A percentile compares a stretch with the other conserved stretches of the same genome.
Evolutionary conservation across 257 asterid genomes (phyloP).

Genomic region (Osmanthus fragrans): DNA sequence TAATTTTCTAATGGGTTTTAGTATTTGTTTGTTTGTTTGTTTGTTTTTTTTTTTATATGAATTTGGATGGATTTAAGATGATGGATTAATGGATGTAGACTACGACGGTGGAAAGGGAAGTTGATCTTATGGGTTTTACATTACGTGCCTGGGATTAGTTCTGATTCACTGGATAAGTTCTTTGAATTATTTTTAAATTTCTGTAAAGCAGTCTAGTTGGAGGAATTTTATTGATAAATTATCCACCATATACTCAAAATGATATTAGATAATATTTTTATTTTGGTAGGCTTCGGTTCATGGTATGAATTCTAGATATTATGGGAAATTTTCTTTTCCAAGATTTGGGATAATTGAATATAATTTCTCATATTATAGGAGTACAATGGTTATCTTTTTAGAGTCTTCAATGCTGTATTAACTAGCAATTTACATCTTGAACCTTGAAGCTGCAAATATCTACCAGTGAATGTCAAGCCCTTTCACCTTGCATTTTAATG

Average conservation of each 20-base stretch:
- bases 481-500: not conserved
- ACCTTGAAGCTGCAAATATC: not conserved
- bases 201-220: slow-evolving; percentile 2
- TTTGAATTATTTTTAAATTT: slow-evolving; percentile 11
- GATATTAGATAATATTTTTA: not conserved
- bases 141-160: slow-evolving; percentile 11
- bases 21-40: not conserved
- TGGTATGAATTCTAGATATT: not conserved
- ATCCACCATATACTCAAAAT: not conserved
- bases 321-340: not conserved
- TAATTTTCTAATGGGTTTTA: not conserved
- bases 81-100: slow-evolving; percentile 15
- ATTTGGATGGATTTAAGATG: slow-evolving; percentile 2
- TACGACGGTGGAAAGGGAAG: not conserved
- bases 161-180: not conserved
- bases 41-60: not conserved
- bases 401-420: not conserved
- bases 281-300: not conserved
- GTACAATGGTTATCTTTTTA: not conserved
- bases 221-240: not conserved
- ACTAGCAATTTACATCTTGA: not conserved
- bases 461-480: not conserved
- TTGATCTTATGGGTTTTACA: slow-evolving; percentile 16
- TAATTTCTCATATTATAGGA: not conserved
- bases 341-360: not conserved